phyloP scores from a whole-genome alignment of 257 asterid genomes.

The Penstemon eatonii region DNA sequence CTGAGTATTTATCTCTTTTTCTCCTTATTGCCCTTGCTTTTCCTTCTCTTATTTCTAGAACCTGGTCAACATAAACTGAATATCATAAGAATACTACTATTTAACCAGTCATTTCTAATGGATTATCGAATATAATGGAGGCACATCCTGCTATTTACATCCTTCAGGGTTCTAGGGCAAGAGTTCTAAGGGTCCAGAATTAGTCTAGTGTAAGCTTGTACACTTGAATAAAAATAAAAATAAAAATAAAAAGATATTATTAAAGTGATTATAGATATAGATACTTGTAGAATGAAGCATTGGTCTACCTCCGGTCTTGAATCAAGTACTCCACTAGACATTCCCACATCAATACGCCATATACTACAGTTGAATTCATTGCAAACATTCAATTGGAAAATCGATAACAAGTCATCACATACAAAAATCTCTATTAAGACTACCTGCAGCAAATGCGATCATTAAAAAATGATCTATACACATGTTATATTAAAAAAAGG shows the following conservation, averaged over 20 bases:
- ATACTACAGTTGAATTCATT: slow-evolving; percentile 72
- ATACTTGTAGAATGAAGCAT: slow-evolving; percentile 13
- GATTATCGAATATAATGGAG: not conserved
- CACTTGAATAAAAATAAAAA: not conserved
- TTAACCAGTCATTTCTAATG: not conserved
- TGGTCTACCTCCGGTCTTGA: slow-evolving; percentile 83
- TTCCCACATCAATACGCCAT: slow-evolving; percentile 95
- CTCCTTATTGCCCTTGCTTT: slow-evolving; percentile 69
- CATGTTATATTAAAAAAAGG: too few relatives aligned
- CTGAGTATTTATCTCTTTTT: slow-evolving; percentile 50
- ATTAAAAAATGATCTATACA: too few relatives aligned
- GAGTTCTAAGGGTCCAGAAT: too few relatives aligned
- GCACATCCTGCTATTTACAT: too few relatives aligned
- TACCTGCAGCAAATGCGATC: not conserved
- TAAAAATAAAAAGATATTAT: not conserved
- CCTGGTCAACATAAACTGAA: slow-evolving; percentile 42
- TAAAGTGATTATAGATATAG: not conserved
- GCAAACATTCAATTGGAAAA: slow-evolving; percentile 32
- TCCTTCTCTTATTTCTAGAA: slow-evolving; percentile 78
- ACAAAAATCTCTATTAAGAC: not conserved
- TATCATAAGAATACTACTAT: slow-evolving; percentile 1
- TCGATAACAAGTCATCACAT: too few relatives aligned
- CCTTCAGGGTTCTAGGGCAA: too few relatives aligned
- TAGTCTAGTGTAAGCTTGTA: too few relatives aligned
- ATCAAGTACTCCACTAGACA: slow-evolving; percentile 96